Percentiles rank a stretch among this genome's conserved stretches.
Conservation (phyloP, 1,284 basidiomycete genomes). For the Malassezia obtusa region DNA sequence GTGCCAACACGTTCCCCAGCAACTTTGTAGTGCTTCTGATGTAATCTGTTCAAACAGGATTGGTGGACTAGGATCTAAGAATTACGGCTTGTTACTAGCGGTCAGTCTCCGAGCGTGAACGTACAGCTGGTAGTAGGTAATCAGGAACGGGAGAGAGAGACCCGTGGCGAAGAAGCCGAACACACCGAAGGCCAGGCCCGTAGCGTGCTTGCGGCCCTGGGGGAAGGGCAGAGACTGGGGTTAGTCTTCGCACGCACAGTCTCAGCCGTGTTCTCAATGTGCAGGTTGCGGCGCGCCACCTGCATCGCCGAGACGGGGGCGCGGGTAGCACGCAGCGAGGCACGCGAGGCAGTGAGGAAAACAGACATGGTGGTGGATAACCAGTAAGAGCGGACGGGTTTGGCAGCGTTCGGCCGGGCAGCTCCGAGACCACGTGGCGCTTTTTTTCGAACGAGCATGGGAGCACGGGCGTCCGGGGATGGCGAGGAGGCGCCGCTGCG, state of each 20-base stretch:
- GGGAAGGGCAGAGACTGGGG: constrained; percentile 37
- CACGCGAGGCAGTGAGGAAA: constrained; percentile 28
- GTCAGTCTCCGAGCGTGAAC: constrained; percentile 1
- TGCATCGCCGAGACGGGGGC: constrained; percentile 17
- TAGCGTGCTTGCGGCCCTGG: constrained; percentile 38
- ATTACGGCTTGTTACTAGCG: constrained; percentile 8
- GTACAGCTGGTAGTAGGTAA: constrained; percentile 39
- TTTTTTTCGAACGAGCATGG: background rate
- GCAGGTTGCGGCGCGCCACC: constrained; percentile 25
- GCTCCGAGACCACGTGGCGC: background rate
- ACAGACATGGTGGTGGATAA: constrained; percentile 28
- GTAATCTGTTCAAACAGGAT: constrained; percentile 9
- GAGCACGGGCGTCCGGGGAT: background rate
- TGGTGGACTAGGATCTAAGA: background rate
- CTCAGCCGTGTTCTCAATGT: constrained; percentile 46
- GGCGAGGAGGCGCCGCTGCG: background rate
- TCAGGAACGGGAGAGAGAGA: constrained; percentile 38
- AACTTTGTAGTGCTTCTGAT: constrained; percentile 63
- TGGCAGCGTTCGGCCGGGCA: background rate
- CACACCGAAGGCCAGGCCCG: constrained; percentile 30
- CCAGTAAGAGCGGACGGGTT: no score
- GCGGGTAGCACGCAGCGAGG: constrained; percentile 29
- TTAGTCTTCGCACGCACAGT: constrained; percentile 27
- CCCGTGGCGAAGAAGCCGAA: constrained; percentile 35
- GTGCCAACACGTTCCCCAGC: constrained; percentile 79